Base-by-base conservation (phyloP, 345 rosid species). In the Corchorus capsularis region DNA sequence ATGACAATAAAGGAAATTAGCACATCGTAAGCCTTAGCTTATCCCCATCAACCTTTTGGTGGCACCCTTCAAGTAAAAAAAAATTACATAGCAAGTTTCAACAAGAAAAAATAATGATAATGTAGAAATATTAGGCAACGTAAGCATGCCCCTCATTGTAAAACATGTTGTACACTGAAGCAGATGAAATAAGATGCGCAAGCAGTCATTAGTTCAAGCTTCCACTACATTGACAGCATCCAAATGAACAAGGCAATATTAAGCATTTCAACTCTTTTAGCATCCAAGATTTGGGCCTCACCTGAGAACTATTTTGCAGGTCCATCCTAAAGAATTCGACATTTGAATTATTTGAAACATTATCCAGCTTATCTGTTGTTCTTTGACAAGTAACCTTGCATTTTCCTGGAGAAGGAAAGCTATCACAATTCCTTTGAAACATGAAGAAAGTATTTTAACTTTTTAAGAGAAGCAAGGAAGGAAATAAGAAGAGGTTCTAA, bases 311-410 rank as follows among this genome's bases (percentile, higher is more conserved):
- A 71, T 45, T 72, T 56, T 66, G 71, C 68, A 19, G 77, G 66
- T 66, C 79, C 80, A 67, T 79, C 71, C 75, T 75, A 72, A 66
- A 27, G 59, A 75, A n/a, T 37, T 77, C 72, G 46, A 75, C 66
- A 32, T 43, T 76, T 10, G 75, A 80, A 78, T 19, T 59, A 37
- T 82, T 75, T 52, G 85, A 70, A 35, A 67, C 55, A 73, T 50
- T 70, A n/a, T 78, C 73, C 69, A 52, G 46, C 55, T 76, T 73
- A 75, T 80, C 73, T 71, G 56, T 43, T 45, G 69, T 74, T 80
- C 75, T 82, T 63, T 63, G 80, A 77, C 78, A 78, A 74, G 74
- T 77, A 76, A 75, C 85, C 76, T 78, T 82, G 77, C 79, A 67
- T 64, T 82, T 82, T 72, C 80, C 93, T 87, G 81, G 63, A 63